Conservation (phyloP, 257 asterid species). For the Verbascum thapsus region DNA sequence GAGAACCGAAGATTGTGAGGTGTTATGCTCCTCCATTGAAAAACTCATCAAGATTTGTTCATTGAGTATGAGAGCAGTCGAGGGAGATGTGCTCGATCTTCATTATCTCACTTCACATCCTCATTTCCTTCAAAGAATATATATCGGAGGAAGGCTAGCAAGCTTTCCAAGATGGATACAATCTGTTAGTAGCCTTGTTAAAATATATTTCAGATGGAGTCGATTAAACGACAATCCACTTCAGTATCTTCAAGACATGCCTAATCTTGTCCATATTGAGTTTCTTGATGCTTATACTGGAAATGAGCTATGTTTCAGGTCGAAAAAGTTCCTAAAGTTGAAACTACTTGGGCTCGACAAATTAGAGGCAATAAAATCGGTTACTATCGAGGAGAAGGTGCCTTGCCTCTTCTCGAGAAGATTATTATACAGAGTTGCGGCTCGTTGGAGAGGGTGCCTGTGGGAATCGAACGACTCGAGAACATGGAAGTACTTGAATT, state of each 20-base stretch:
- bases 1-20: constrained; percentile 36
- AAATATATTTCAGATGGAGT: constrained; percentile 21
- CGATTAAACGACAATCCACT: too few relatives aligned
- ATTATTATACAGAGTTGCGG: constrained; percentile 34
- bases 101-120: too few relatives aligned
- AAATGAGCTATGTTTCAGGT: constrained; percentile 38
- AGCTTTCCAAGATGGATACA: constrained; percentile 37
- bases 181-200: constrained; percentile 33
- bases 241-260: too few relatives aligned
- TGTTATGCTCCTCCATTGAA: constrained; percentile 36
- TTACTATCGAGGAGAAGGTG: constrained; percentile 34
- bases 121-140: too few relatives aligned
- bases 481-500: constrained; percentile 29
- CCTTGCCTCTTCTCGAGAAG: constrained; percentile 39
- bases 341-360: constrained; percentile 23
- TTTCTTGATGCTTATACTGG: too few relatives aligned
- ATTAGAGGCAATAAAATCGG: constrained; percentile 21
- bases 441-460: constrained; percentile 29
- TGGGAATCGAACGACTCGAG: constrained; percentile 30
- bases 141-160: constrained; percentile 30
- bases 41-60: too few relatives aligned
- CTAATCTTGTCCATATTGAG: too few relatives aligned
- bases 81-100: too few relatives aligned
- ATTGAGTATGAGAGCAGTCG: too few relatives aligned
- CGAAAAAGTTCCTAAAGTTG: constrained; percentile 38